Base-by-base conservation (phyloP, 768 basidiomycete species). In the Suillus occidentalis region DNA sequence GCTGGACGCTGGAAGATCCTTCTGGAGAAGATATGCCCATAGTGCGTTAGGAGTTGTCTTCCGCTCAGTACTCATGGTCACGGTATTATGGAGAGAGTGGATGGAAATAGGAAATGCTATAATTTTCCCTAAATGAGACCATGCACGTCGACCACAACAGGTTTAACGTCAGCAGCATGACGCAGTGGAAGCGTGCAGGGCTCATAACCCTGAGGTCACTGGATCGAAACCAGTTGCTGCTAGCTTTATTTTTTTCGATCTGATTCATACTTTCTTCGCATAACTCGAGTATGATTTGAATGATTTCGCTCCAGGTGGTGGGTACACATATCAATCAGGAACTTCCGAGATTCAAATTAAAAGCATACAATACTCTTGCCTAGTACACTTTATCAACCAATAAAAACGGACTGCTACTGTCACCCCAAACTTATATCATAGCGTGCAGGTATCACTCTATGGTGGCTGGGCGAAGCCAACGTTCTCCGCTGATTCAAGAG, bases 11-110 rank as follows among this genome's bases (percentile, higher is more conserved):
- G 76, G 62, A 6, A 55, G 76, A 69, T 82, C 81, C 67, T 82
- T 84, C 49, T 80, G 77, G 2, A 87, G 77, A 13, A 89, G 72
- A 70, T 87, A 85, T 13, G 85, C 81, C 88, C 88, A 89, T 56
- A 81, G 69, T 4, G 70, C 60, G 31, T 73, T 75, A 36, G 72
- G 50, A 1, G 72, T 60, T 68, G 68, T 68, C 45, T 47, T 62
- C 31, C 31, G 55, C 22, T 62, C 61, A 5, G 20, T 59, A 31
- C n/a, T 39, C 55, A 59, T 62, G 31, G 56, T 31, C 31, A 31
- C 31, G 31, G 31, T 31, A 31, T 20, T 16, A 57, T 25, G 52
- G 13, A 57, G 25, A 56, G 16, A 58, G 16, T 28, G 9, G 9
- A 22, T 13, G 25, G 18, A n/a, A 47, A 31, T 31, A 31, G 31